Base-by-base conservation (phyloP, 441 rosid genomes). In the Pelargonium australe region DNA sequence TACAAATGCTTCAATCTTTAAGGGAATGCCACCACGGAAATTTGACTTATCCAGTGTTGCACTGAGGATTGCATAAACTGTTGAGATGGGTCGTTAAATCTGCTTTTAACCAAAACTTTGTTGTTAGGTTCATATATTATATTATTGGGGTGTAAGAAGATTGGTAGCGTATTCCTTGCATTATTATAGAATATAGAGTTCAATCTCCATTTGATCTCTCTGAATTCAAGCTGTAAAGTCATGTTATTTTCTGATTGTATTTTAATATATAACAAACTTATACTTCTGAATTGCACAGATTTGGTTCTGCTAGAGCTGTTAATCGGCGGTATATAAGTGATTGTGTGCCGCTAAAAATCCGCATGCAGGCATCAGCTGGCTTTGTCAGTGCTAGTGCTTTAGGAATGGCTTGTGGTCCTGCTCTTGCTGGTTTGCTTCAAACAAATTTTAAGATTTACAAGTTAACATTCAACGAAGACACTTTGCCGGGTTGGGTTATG, bases 341-440 rank as follows among this genome's bases (percentile, higher is more conserved):
- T 65, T 90, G 98, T 76, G 99, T 92, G 64, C 98, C 99, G 5
- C 79, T 87, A 49, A 87, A 80, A 78, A 78, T 88, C 70, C 92
- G 98, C 49, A 85, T 95, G 99, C 95, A 95, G 75, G 97, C 99
- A 75, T 92, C 99, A 0, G 98, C 99, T 0, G 99, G 92, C 68
- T 95, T 95, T 82, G 99, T 95, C 70, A 92, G 99, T 83, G 99
- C 99, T 74, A 95, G 99, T 86, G 99, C 99, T 75, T 92, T 95
- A 31, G 98, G 99, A 75, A 92, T 95, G 99, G 99, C 99, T 66
- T 92, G 98, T 82, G 99, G 99, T 80, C 98, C 99, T 67, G 97
- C 97, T 60, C 88, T 95, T 62, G 99, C 98, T 60, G 98, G 97
- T 72, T 73, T 95, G 68, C 96, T 95, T 65, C 99, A 92, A 79